phyloP scores from a whole-genome alignment of 768 basidiomycete genomes.

The Russula griseocarnosa region DNA sequence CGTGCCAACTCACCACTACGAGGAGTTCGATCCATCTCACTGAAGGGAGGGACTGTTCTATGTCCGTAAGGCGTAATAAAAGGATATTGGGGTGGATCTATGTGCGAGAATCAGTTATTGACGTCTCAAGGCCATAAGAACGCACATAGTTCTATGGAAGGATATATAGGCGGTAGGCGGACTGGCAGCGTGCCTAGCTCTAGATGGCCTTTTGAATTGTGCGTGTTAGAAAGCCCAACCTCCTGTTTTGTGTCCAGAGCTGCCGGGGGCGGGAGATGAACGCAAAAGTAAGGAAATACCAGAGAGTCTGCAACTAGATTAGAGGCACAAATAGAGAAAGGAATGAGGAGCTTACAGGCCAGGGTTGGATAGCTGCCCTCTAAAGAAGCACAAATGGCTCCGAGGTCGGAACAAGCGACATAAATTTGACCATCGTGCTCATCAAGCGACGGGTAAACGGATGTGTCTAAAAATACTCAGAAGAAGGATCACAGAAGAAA shows the following conservation, averaged over 20 bases:
- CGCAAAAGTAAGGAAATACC: constrained; percentile 15
- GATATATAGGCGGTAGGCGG: constrained; percentile 5
- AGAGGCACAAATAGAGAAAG: not conserved
- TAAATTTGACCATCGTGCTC: not conserved
- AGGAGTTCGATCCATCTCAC: not conserved
- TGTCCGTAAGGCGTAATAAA: constrained; percentile 1
- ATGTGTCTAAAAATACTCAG: not conserved
- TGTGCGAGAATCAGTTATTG: not conserved
- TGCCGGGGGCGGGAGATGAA: not conserved
- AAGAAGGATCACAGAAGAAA: not conserved
- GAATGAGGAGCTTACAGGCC: constrained; percentile 15
- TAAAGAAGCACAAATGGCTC: not conserved
- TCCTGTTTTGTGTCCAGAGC: not conserved
- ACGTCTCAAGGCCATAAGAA: not conserved
- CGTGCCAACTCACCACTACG: constrained; percentile 1
- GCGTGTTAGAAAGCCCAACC: constrained; percentile 28
- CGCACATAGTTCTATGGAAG: constrained; percentile 15
- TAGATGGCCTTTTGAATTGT: constrained; percentile 20
- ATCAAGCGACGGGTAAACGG: constrained; percentile 1
- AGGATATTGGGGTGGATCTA: constrained; percentile 14
- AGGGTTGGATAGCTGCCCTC: constrained; percentile 10
- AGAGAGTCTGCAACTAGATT: constrained; percentile 22
- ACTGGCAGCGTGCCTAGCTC: constrained; percentile 4
- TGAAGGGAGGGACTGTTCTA: not conserved
- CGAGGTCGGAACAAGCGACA: not conserved